Evolutionary conservation across 176 grass and related monocot genomes (phyloP).

Genomic region (Otatea glauca): DNA sequence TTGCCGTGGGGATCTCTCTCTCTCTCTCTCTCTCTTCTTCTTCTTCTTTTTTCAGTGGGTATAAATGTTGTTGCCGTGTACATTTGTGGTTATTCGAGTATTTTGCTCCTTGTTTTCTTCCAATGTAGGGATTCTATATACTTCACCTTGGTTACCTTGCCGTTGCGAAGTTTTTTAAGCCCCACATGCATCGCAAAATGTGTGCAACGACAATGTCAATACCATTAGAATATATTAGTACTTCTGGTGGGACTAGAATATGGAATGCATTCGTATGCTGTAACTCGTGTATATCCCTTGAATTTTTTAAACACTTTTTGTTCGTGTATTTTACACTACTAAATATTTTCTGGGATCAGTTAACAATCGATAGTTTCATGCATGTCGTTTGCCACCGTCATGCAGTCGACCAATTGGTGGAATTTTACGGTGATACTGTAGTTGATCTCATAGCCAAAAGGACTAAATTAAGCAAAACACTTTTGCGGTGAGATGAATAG

Average conservation of each 20-base stretch:
- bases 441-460: too few relatives aligned
- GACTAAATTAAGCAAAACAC: not conserved
- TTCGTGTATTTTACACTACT: not conserved
- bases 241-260: not conserved
- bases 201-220: not conserved
- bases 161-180: not conserved
- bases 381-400: not conserved
- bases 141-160: not conserved
- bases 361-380: not conserved
- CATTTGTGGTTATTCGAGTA: conserved; percentile 9
- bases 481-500: not conserved
- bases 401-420: not conserved
- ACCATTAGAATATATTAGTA: not conserved
- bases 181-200: conserved; percentile 18
- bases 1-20: conserved; percentile 28
- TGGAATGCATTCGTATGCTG: not conserved
- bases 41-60: not conserved
- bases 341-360: not conserved
- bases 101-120: not conserved
- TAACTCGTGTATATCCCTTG: not conserved
- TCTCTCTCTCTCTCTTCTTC: not conserved
- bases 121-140: not conserved
- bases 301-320: not conserved
- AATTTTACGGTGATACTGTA: not conserved
- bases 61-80: conserved; percentile 38